A percentile compares a stretch with the other conserved stretches of the same genome.
These are phyloP conservation scores for Arthroderma sp. DNA, from an alignment of 2,329 filamentous ascomycete species.

Conservation along the genomic window DNA sequence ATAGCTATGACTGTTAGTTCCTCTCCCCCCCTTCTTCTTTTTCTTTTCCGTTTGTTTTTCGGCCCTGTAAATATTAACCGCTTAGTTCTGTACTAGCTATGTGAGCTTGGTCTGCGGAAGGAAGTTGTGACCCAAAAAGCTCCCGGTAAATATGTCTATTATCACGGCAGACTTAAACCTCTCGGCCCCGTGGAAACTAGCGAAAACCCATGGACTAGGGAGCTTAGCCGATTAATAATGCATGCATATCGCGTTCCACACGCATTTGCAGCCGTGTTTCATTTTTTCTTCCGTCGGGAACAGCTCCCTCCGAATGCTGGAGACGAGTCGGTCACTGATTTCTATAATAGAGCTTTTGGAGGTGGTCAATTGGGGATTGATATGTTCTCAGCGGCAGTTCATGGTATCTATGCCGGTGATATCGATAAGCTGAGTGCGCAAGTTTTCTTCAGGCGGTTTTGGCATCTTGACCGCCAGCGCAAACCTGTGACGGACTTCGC, in stretches of 20 bases:
- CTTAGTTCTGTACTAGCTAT: slow-evolving; percentile 22
- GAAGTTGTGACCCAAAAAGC: slow-evolving; percentile 44
- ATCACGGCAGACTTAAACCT: slow-evolving; percentile 65
- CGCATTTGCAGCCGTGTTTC: too few species aligned
- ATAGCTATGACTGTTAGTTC: slow-evolving; percentile 29
- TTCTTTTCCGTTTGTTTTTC: neutral
- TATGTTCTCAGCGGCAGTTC: slow-evolving; percentile 64
- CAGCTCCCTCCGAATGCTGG: slow-evolving; percentile 16
- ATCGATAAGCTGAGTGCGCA: slow-evolving; percentile 65
- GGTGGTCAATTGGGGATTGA: slow-evolving; percentile 44
- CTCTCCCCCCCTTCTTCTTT: slow-evolving; percentile 2
- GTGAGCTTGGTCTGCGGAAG: slow-evolving; percentile 33
- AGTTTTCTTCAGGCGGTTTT: slow-evolving; percentile 42
- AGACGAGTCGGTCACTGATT: slow-evolving; percentile 62
- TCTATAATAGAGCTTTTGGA: slow-evolving; percentile 42
- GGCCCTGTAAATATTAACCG: neutral
- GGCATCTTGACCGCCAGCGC: slow-evolving; percentile 32
- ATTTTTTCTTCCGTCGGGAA: slow-evolving; percentile 17
- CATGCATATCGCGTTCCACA: too few species aligned
- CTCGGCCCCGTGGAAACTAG: slow-evolving; percentile 20
- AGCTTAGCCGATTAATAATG: too few species aligned
- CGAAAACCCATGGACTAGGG: too few species aligned
- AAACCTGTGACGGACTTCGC: neutral
- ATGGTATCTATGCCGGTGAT: slow-evolving; percentile 89
- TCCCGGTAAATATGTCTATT: slow-evolving; percentile 68